Evolutionary conservation across 2,329 filamentous ascomycete species (phyloP).

Genomic region (Cytospora paraplurivora): DNA sequence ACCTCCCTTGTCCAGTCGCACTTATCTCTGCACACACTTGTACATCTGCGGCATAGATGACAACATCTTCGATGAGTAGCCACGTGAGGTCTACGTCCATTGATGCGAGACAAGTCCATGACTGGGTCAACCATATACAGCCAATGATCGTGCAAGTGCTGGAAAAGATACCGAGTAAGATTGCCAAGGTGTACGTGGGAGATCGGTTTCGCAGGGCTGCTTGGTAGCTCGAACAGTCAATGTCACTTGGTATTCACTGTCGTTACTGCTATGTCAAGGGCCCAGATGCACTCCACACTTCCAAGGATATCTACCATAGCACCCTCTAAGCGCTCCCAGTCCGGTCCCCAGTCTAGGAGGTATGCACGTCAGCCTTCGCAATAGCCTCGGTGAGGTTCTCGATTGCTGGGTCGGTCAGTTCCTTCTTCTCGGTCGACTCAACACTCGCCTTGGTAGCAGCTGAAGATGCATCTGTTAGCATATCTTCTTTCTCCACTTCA

Average conservation of each 20-base stretch:
- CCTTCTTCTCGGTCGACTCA: slow-evolving; percentile 34
- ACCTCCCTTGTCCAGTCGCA: neutral
- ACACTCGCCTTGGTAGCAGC: slow-evolving; percentile 25
- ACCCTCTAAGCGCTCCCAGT: neutral
- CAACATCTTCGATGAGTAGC: neutral
- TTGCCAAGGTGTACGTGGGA: neutral
- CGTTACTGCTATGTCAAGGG: neutral
- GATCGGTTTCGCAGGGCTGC: too few species aligned
- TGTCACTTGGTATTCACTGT: neutral
- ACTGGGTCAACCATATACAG: too few species aligned
- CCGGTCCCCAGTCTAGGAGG: slow-evolving; percentile 21
- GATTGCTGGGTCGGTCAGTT: slow-evolving; percentile 33
- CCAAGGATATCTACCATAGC: neutral
- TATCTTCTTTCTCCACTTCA: neutral
- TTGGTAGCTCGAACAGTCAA: too few species aligned
- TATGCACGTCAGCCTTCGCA: slow-evolving; percentile 35
- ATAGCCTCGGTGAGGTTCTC: slow-evolving; percentile 34
- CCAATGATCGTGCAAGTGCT: too few species aligned
- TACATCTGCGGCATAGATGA: neutral
- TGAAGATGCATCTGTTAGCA: neutral
- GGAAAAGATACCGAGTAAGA: too few species aligned
- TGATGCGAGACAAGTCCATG: too few species aligned
- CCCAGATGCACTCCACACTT: neutral
- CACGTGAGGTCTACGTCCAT: neutral
- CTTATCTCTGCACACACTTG: neutral